Evolutionary conservation across 441 rosid genomes (phyloP), one percentile per base, ranked within the genome.

Genomic region (Croton setiger): DNA sequence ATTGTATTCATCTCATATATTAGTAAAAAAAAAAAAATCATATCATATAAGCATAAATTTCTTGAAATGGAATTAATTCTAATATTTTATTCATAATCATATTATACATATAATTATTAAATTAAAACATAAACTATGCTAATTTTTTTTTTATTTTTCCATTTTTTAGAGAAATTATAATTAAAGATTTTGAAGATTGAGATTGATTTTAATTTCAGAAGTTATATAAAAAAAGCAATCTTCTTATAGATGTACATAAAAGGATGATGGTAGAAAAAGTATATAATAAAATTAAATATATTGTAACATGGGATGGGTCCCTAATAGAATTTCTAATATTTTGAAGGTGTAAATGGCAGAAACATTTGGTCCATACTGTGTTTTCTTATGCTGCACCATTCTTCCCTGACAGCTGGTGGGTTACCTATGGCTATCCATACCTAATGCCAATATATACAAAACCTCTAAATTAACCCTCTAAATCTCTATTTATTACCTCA

Each of bases 371-470:
- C 78, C 76, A 78, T 69, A 41, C 73, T 36, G 55, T 66, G 68
- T 74, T 27, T 61, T 52, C 63, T 70, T 68, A 55, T 71, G 70
- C 74, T 67, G 61, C 56, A 33, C 44, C 69, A 44, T 66, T 60
- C 64, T 56, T 31, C 33, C 60, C 79, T 66, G 81, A 72, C 77
- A 75, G 43, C 69, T 54, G 58, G 80, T 73, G 76, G 76, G 74
- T 74, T 74, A 60, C 9, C 75, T 71, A 53, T 54, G 74, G 53
- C 74, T 33, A 66, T 63, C 44, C 71, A 69, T 17, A 72, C 68
- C 71, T 54, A 66, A n/a, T 33, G 31, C 58, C 48, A 52, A 53
- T 51, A 21, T n/a, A 63, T 36, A 70, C n/a, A 67, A 49, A 61
- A 4, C 39, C 8, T 27, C 23, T 14, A 18, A 13, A 61, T 8